Evolutionary conservation across 805 yeast species (phyloP), one percentile per base, ranked within the genome.

Genomic region (Metschnikowia colocasiae): DNA sequence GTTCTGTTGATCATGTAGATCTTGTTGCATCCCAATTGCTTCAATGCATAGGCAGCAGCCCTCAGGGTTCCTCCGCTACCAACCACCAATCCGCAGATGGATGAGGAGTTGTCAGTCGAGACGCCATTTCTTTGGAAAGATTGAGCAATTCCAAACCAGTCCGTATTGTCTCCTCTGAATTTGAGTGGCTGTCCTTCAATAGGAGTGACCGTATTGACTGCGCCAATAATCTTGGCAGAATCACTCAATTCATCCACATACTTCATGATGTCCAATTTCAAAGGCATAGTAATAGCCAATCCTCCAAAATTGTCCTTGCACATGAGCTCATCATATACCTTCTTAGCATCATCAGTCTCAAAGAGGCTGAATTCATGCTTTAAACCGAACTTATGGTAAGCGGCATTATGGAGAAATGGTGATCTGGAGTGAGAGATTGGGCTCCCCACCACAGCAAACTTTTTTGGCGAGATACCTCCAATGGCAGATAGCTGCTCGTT

Each of bases 61-160:
- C 97, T 79, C 1, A 97, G 83, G 22, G 99, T 91, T 37, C 99
- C 99, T 35, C 99, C 99, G 18, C 96, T 97, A 43, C 99, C 99
- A 54, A 94, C 74, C 38, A 94, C 85, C 49, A 91, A 69, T 27
- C 97, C 97, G 48, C 76, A 69, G 10, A 75, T 70, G 3, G 52
- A 56, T 13, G 55, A 47, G 13, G 57, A 49, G 19, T 61, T 63
- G 48, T 61, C 59, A 34, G 67, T 66, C 34, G 83, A 79, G 35
- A 81, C 82, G 33, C 95, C 95, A 48, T 75, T 74, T 50, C 76
- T 67, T 16, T 69, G 61, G 56, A 90, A 81, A 2, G 96, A 79
- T 51, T 83, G 78, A 39, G 72, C 73, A 55, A 94, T 87, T 9
- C 99, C 99, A 40, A 81, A 69, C 96, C 96, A 94, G 64, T 94